Evolutionary conservation across 495 filamentous ascomycete species (phyloP).

Genomic region (Penicillium verhagenii): DNA sequence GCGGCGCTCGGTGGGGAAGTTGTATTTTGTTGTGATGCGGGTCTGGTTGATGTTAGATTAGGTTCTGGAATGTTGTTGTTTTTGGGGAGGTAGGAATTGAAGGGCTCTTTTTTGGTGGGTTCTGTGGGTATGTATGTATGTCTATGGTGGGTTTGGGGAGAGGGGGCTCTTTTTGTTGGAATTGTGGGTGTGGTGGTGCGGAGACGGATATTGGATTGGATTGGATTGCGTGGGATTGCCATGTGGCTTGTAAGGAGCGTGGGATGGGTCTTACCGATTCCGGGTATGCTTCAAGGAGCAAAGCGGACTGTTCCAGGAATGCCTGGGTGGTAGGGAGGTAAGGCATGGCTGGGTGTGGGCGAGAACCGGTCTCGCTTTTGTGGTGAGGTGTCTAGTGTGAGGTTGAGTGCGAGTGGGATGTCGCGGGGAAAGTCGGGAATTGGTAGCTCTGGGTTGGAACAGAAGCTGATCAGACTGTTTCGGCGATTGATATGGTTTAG

Average conservation of each 20-base stretch:
- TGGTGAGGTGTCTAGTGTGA: background rate
- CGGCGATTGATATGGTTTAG: background rate
- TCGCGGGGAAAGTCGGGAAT: background rate
- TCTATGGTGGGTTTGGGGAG: constrained; percentile 9
- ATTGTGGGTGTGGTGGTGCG: background rate
- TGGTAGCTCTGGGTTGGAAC: background rate
- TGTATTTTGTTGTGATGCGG: constrained; percentile 82
- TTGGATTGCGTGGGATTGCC: background rate
- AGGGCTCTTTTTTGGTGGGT: background rate
- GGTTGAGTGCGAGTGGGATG: constrained; percentile 2
- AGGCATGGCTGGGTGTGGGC: constrained; percentile 47
- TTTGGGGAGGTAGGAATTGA: background rate
- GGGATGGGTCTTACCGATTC: constrained; percentile 50
- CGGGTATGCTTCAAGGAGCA: constrained; percentile 62
- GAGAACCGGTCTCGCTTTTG: constrained; percentile 20
- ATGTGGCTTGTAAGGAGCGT: background rate
- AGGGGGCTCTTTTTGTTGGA: too few species aligned
- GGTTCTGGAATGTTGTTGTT: background rate
- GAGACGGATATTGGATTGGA: background rate
- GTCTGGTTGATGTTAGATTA: constrained; percentile 52
- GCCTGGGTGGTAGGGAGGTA: constrained; percentile 58
- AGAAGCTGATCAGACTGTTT: background rate
- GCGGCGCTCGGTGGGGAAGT: constrained; percentile 52
- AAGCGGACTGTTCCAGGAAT: constrained; percentile 62
- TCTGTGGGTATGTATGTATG: too few species aligned